Conservation (phyloP, 163 green algal genomes). For the Scenedesmus sp. region DNA sequence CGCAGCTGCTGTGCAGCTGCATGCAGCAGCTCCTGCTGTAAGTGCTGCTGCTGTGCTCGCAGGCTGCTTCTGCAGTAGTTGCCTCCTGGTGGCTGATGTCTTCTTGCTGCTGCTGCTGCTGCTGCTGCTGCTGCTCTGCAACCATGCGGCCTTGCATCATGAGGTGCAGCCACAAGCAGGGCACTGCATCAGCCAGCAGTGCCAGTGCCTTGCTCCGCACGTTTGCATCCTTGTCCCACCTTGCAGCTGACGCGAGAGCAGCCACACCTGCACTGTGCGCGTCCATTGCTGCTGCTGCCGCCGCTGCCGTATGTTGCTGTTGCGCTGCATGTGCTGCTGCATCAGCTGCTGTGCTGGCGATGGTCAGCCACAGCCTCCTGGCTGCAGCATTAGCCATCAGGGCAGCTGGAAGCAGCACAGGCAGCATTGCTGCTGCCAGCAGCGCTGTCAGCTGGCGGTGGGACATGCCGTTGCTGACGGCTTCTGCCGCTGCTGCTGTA, state of each 20-base stretch:
- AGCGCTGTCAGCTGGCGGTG: not conserved
- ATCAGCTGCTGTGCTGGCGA: not conserved
- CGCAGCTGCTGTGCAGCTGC: not conserved
- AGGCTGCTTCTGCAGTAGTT: slow-evolving; percentile 8
- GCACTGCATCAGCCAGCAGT: slow-evolving; percentile 8
- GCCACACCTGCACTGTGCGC: not conserved
- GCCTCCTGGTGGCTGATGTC: not conserved
- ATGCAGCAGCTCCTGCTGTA: not conserved
- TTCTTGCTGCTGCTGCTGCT: slow-evolving; percentile 17
- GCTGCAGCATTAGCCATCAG: not conserved
- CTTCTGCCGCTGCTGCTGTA: not conserved
- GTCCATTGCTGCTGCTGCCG: not conserved
- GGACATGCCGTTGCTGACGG: not conserved
- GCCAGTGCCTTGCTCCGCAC: slow-evolving; percentile 41
- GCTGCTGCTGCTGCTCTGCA: not conserved
- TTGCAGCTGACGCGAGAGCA: slow-evolving; percentile 26
- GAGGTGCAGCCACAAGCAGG: slow-evolving; percentile 8
- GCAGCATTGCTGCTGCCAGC: not conserved
- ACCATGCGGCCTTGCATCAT: not conserved
- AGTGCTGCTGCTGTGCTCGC: not conserved
- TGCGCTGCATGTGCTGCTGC: not conserved
- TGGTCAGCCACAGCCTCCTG: not conserved
- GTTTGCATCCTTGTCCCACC: slow-evolving; percentile 35
- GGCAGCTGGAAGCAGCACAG: not conserved
- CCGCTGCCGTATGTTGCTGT: not conserved